A percentile compares a stretch with the other conserved stretches of the same genome.
phyloP scores from a whole-genome alignment of 768 basidiomycete genomes.

The Trichaptum fuscoviolaceum region DNA sequence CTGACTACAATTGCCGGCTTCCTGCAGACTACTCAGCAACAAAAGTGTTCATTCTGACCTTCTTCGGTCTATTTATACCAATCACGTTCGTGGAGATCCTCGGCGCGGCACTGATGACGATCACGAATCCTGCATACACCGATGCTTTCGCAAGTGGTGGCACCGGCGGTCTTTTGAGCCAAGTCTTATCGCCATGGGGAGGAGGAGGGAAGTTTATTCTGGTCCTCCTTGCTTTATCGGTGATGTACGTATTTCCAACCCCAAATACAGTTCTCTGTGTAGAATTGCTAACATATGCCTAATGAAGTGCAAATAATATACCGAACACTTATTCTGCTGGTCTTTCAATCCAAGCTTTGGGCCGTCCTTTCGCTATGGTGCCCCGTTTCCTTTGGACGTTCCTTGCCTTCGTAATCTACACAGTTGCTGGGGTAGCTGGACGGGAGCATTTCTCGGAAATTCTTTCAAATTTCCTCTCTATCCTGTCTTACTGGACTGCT shows the following conservation, averaged over 20 bases:
- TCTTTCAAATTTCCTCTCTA: conserved; percentile 36
- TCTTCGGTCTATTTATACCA: conserved; percentile 46
- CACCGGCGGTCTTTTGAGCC: conserved; percentile 38
- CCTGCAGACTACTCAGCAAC: conserved; percentile 36
- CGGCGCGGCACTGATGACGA: conserved; percentile 38
- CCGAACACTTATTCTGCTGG: conserved; percentile 43
- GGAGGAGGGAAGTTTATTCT: conserved; percentile 37
- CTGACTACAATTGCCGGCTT: conserved; percentile 49
- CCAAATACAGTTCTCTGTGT: conserved; percentile 1
- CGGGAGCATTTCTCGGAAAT: conserved; percentile 41
- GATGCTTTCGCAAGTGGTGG: conserved; percentile 34
- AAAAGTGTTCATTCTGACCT: conserved; percentile 44
- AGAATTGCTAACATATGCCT: not conserved
- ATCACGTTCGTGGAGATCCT: conserved; percentile 33
- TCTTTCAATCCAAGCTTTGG: conserved; percentile 40
- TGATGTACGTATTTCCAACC: conserved; percentile 26
- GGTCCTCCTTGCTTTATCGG: conserved; percentile 38
- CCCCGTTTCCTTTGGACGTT: conserved; percentile 44
- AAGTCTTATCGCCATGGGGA: conserved; percentile 40
- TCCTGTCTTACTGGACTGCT: conserved; percentile 42
- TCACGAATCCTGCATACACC: conserved; percentile 33
- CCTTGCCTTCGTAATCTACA: conserved; percentile 33
- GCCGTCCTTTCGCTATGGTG: conserved; percentile 36
- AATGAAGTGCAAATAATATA: conserved; percentile 32
- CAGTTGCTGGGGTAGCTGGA: conserved; percentile 35